phyloP scores from a whole-genome alignment of 129 eudicot genomes.

The Calendula officinalis region DNA sequence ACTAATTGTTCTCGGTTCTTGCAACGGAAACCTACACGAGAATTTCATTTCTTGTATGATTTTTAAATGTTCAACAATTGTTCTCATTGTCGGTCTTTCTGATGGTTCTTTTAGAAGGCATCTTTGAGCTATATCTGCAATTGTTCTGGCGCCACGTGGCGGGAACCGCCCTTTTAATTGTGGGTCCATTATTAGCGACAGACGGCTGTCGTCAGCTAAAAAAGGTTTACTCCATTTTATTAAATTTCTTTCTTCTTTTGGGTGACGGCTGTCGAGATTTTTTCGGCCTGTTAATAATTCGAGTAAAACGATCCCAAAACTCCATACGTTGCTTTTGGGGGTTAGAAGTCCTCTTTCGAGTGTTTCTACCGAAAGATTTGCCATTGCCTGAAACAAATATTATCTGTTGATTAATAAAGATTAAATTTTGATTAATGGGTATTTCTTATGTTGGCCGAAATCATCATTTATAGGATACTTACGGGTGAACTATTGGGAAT shows the following conservation, averaged over 20 bases:
- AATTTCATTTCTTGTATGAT: constrained; percentile 69
- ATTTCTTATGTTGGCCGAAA: too few species aligned
- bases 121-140: constrained; percentile 82
- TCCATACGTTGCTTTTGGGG: constrained; percentile 93
- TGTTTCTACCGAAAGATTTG: constrained; percentile 75
- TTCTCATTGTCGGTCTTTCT: constrained; percentile 96
- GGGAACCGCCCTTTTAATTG: constrained; percentile 89
- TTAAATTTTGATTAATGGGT: too few species aligned
- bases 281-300: constrained; percentile 85
- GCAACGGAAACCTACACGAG: constrained; percentile 69
- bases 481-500: constrained; percentile 56
- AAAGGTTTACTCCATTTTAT: constrained; percentile 87
- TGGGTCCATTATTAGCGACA: constrained; percentile 88
- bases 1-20: constrained; percentile 63
- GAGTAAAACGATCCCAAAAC: constrained; percentile 87
- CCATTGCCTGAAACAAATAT: constrained; percentile 52
- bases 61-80: constrained; percentile 62
- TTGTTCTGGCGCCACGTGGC: constrained; percentile 65
- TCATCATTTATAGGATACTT: constrained; percentile 3
- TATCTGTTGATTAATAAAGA: too few species aligned
- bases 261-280: constrained; percentile 70
- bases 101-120: constrained; percentile 90
- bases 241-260: constrained; percentile 83
- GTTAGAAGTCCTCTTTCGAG: constrained; percentile 81
- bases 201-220: constrained; percentile 80